These are phyloP conservation scores for Camellia japonica DNA, from an alignment of 148 eudicot species.

Conservation along the genomic window DNA sequence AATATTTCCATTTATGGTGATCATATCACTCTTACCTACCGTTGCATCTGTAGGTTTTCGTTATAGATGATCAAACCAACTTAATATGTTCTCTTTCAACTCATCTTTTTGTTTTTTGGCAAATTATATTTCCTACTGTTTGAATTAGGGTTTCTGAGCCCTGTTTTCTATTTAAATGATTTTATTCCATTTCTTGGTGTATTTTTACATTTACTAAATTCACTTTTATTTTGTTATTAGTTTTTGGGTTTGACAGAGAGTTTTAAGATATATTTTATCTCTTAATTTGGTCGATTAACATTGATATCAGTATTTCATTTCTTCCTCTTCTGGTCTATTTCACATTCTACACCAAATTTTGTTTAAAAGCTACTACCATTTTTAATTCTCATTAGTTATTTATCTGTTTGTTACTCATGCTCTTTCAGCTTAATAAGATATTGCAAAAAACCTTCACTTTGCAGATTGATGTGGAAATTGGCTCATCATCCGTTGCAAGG, in stretches of 20 bases:
- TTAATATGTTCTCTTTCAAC: neutral
- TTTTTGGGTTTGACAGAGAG: neutral
- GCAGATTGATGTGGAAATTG: conserved; percentile 99
- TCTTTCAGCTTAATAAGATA: neutral
- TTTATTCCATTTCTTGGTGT: neutral
- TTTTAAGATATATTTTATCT: neutral
- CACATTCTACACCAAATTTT: neutral
- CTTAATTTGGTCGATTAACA: neutral
- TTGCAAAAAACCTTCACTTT: neutral
- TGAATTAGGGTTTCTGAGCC: neutral
- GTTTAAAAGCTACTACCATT: neutral
- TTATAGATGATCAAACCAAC: too few species aligned
- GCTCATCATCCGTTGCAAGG: conserved; percentile 95
- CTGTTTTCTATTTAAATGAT: neutral
- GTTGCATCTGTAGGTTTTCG: too few species aligned
- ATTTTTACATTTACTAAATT: neutral
- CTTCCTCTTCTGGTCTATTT: neutral
- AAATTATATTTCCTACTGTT: neutral
- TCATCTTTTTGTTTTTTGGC: neutral
- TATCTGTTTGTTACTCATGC: neutral
- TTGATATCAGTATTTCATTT: neutral
- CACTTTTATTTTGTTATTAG: neutral
- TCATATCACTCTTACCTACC: too few species aligned
- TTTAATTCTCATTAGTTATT: neutral
- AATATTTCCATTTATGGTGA: too few species aligned